A percentile compares a stretch with the other conserved stretches of the same genome.
Conservation (phyloP, 306 rosid genomes). For the Castanopsis chinensis region DNA sequence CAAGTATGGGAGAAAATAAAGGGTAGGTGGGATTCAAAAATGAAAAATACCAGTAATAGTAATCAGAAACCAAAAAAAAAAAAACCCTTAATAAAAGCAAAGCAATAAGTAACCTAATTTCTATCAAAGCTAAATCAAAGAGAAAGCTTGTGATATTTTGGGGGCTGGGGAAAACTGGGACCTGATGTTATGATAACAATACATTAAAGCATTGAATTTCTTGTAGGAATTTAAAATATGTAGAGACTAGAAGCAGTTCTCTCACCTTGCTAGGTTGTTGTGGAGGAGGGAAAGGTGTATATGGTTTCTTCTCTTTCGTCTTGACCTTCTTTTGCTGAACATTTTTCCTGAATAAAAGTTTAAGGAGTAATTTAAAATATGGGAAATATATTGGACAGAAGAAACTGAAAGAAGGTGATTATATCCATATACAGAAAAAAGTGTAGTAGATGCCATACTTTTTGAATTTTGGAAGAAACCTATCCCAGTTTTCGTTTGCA, state of each 20-base stretch:
- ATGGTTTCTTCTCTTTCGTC: slow-evolving; percentile 70
- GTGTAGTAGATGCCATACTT: slow-evolving; percentile 44
- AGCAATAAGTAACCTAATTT: background rate
- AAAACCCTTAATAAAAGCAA: background rate
- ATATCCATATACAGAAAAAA: background rate
- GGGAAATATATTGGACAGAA: slow-evolving; percentile 7
- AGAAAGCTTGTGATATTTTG: too few species aligned
- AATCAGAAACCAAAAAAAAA: too few species aligned
- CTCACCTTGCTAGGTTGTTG: slow-evolving; percentile 88
- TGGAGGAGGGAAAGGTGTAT: slow-evolving; percentile 92
- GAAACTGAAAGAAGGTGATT: background rate
- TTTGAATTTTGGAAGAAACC: slow-evolving; percentile 92
- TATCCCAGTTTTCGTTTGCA: slow-evolving; percentile 85
- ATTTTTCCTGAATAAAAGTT: slow-evolving; percentile 64
- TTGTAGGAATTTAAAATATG: slow-evolving; percentile 5
- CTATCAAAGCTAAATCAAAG: too few species aligned
- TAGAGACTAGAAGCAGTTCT: slow-evolving; percentile 7
- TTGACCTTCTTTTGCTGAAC: slow-evolving; percentile 72
- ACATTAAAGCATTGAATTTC: background rate
- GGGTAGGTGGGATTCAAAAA: too few species aligned
- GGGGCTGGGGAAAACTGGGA: too few species aligned
- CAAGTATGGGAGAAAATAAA: too few species aligned
- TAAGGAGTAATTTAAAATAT: background rate
- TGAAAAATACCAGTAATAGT: background rate
- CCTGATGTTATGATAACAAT: background rate